Conservation (phyloP, 495 filamentous ascomycete genomes). For the Annulohypoxylon bovei region DNA sequence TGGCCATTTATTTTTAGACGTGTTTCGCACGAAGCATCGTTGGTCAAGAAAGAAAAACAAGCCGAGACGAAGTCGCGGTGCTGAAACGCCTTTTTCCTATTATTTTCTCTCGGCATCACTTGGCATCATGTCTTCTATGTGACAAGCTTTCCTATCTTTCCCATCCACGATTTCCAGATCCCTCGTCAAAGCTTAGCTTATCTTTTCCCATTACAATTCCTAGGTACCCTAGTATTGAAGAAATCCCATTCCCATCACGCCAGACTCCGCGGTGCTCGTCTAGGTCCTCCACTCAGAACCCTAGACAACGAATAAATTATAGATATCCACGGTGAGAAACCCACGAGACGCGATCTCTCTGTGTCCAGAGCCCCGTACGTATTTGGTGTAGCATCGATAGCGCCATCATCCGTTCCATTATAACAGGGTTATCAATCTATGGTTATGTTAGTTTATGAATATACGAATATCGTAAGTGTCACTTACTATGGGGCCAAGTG, state of each 20-base stretch:
- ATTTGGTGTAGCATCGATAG: not conserved
- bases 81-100: slow-evolving; percentile 15
- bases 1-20: slow-evolving; percentile 15
- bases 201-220: not conserved
- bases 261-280: not conserved
- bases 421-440: slow-evolving; percentile 11
- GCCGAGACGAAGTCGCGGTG: slow-evolving; percentile 20
- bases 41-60: slow-evolving; percentile 3
- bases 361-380: not conserved
- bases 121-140: slow-evolving; percentile 16
- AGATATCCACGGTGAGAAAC: not conserved
- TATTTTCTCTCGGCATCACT: slow-evolving; percentile 26
- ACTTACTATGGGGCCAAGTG: slow-evolving; percentile 4
- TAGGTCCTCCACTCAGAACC: not conserved
- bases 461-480: not conserved
- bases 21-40: not conserved
- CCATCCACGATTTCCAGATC: slow-evolving; percentile 14
- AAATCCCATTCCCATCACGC: slow-evolving; percentile 1
- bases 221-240: not conserved
- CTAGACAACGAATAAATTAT: not conserved
- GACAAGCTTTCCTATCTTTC: slow-evolving; percentile 18
- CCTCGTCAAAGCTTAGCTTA: not conserved
- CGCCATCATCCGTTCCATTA: not conserved
- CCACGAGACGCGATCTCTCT: not conserved
- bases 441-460: slow-evolving; percentile 2